Evolutionary conservation across 371 early-diverging fungal genomes (phyloP), one percentile per base, ranked within the genome.

Genomic region (Zychaea mexicana): DNA sequence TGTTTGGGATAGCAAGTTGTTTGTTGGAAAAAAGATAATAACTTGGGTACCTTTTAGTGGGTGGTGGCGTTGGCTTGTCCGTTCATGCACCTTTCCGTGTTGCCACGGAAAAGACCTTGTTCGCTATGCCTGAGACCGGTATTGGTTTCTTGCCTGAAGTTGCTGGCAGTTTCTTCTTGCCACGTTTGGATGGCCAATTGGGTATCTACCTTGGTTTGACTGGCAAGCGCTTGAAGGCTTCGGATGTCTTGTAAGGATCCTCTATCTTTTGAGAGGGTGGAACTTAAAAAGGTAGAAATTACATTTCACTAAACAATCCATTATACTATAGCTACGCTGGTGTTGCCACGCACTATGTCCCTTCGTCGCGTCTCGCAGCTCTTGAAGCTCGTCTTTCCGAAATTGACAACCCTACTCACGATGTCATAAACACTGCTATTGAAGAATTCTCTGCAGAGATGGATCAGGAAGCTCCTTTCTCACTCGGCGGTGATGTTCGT

Each of bases 121-220:
- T 96, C 69, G 93, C 96, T 52, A 98, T 98, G 97, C 96, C 96
- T 13, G 97, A 98, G 76, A 94, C 96, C 5, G 88, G 84, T 62
- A 98, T 98, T 66, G 98, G 99, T 8, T 85, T 98, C 60, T 92
- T 96, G 66, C 98, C 98, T 7, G 99, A 98, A 66, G 98, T 98
- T 0, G 98, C 97, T 36, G 97, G 94, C 7, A 88, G 92, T 27
- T 97, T 97, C 88, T 96, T 97, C 76, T 78, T 98, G 62, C 89
- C 98, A 19, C 83, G 97, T 17, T 71, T 98, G 66, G 98, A 98
- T 71, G 96, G 96, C 24, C 89, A 95, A 75, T 72, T 95, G 15
- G 99, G 99, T 58, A 86, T 87, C 21, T 99, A 93, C 68, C 82
- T 99, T 56, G 99, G 94, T 2, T 79, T 99, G 78, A 96, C 98